Evolutionary conservation across 306 rosid genomes (phyloP), one percentile per base, ranked within the genome.

Genomic region (Vigna nakashimae): DNA sequence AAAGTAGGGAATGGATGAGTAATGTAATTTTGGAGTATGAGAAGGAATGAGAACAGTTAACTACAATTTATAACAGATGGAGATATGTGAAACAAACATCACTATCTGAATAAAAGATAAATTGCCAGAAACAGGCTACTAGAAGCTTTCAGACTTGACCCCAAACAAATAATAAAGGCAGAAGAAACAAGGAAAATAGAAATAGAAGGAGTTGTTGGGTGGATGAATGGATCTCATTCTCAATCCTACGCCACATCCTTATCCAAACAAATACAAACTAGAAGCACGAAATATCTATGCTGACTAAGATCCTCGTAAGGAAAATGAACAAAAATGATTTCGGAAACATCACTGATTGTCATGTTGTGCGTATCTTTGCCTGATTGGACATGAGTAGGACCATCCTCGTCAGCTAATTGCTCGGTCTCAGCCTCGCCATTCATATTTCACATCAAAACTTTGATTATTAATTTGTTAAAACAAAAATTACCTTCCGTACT

Each of bases 281-380:
- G 3, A n/a, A 12, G 2, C 1, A 55, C 6, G 56, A 71, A 77
- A 71, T 82, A 82, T 82, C 84, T 46, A 70, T 79, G 86, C 83
- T 83, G 86, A 83, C 77, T 74, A 79, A 83, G 84, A 83, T 83
- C 84, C 80, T 79, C 56, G 87, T 83, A 83, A 83, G 87, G 56
- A 45, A 68, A 49, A 67, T 57, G 69, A 20, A 46, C 55, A 30
- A 45, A 64, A 72, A 15, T 77, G 74, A 55, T 77, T 67, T 65
- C 5, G 38, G 46, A 45, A 72, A 52, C 59, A 72, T 5, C n/a
- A 46, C 46, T 11, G 32, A 7, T 70, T 76, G 85, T 74, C 83
- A 20, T 38, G 0, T 73, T 58, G 73, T 18, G 82, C 52, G 82
- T 46, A 65, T 78, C 82, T 82, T 77, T 50, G 32, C 66, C 9